These are phyloP conservation scores for Elsinoe batatas DNA, from an alignment of 2,329 filamentous ascomycete genomes.

Conservation along the genomic window DNA sequence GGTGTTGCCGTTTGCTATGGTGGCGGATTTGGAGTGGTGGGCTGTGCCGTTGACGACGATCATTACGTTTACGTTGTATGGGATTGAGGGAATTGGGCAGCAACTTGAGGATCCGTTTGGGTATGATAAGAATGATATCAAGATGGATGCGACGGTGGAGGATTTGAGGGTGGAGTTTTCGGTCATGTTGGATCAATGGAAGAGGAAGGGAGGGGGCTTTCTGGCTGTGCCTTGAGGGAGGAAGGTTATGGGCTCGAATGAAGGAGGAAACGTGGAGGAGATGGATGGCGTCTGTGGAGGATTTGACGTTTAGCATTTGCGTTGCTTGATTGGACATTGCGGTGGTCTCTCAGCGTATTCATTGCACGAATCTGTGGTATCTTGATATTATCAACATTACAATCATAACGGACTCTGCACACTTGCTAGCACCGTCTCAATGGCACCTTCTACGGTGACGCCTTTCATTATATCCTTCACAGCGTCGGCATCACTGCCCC, in stretches of 20 bases:
- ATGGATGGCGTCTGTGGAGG: not conserved
- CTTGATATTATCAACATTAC: not conserved
- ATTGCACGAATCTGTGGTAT: not conserved
- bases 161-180: conserved; percentile 37
- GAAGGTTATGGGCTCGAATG: no score
- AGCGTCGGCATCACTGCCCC: conserved; percentile 69
- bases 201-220: conserved; percentile 11
- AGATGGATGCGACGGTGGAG: conserved; percentile 56
- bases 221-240: conserved; percentile 2
- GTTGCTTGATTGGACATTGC: not conserved
- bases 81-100: conserved; percentile 53
- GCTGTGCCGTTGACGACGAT: conserved; percentile 49
- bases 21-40: conserved; percentile 55
- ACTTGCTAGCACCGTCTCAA: conserved; percentile 48
- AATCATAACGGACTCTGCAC: conserved; percentile 45
- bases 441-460: conserved; percentile 45
- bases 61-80: conserved; percentile 54
- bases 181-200: conserved; percentile 16
- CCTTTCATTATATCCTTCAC: conserved; percentile 57
- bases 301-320: not conserved
- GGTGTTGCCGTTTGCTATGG: conserved; percentile 54
- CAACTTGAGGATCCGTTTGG: conserved; percentile 59
- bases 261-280: not conserved
- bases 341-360: not conserved
- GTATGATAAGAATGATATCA: conserved; percentile 56